phyloP scores from a whole-genome alignment of 345 rosid genomes.

The Eucalyptus caleyi region DNA sequence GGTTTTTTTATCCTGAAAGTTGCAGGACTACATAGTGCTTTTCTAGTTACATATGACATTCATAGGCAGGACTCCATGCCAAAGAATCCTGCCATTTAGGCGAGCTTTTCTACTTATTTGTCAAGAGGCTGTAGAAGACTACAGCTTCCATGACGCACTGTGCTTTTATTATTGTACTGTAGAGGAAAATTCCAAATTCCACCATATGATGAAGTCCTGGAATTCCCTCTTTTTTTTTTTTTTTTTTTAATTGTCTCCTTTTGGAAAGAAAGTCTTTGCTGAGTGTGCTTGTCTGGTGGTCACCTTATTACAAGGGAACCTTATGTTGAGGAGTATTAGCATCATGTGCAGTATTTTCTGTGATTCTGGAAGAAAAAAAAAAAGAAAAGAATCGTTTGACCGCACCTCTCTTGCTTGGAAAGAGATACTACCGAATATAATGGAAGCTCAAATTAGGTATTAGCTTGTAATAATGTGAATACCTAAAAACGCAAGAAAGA shows the following conservation, averaged over 20 bases:
- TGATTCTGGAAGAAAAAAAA: neutral
- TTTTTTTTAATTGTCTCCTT: neutral
- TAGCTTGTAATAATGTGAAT: neutral
- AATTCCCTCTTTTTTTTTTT: neutral
- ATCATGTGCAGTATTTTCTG: too few species aligned
- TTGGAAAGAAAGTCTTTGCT: neutral
- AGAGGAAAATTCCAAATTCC: neutral
- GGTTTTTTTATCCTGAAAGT: neutral
- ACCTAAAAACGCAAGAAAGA: too few species aligned
- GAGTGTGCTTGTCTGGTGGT: neutral
- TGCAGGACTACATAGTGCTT: neutral
- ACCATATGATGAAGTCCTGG: neutral
- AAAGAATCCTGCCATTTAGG: neutral
- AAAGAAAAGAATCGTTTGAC: too few species aligned
- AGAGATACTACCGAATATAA: neutral
- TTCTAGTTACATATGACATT: neutral
- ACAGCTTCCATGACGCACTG: neutral
- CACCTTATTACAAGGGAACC: fast-evolving
- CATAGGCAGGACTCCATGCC: neutral
- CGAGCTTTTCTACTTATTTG: neutral
- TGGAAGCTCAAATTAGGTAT: neutral
- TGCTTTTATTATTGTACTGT: too few species aligned
- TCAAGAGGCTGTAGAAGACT: neutral
- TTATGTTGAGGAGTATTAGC: neutral
- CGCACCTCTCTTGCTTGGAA: neutral